Evolutionary conservation across 2,329 filamentous ascomycete genomes (phyloP).

Genomic region (Paecilomyces sp.): DNA sequence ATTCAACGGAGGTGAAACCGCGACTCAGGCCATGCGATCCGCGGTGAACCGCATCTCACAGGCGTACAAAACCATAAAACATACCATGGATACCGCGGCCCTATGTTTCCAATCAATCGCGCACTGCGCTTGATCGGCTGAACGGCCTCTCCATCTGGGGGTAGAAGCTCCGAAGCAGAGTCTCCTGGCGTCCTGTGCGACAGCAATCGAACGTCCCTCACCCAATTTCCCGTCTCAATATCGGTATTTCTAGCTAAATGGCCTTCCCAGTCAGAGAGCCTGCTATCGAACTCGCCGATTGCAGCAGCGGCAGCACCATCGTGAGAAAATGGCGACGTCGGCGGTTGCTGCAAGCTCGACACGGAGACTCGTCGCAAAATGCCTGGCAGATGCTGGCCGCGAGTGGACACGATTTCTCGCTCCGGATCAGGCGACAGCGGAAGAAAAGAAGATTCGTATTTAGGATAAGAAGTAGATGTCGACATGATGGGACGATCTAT

Average conservation of each 20-base stretch:
- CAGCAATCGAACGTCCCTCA: background rate
- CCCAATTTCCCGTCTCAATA: background rate
- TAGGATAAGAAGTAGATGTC: background rate
- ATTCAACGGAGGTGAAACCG: background rate
- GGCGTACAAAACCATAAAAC: slow-evolving; percentile 4
- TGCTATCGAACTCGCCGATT: background rate
- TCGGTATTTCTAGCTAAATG: background rate
- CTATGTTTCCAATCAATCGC: slow-evolving; percentile 81
- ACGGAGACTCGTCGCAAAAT: slow-evolving; percentile 18
- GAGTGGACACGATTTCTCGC: slow-evolving; percentile 28
- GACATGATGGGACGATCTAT: background rate
- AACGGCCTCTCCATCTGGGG: slow-evolving; percentile 23
- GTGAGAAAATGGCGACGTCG: background rate
- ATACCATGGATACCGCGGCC: slow-evolving; percentile 73
- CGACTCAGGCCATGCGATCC: background rate
- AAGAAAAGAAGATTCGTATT: slow-evolving; percentile 12
- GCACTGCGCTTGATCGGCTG: slow-evolving; percentile 45
- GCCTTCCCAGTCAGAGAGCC: background rate
- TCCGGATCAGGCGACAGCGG: slow-evolving; percentile 25
- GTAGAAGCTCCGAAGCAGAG: slow-evolving; percentile 10
- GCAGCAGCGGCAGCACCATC: slow-evolving; percentile 1
- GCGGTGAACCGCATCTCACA: background rate
- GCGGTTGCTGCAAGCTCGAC: background rate
- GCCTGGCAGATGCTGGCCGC: slow-evolving; percentile 29
- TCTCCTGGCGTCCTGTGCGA: background rate